phyloP scores from a whole-genome alignment of 257 asterid genomes.

The Scutellaria baicalensis region DNA sequence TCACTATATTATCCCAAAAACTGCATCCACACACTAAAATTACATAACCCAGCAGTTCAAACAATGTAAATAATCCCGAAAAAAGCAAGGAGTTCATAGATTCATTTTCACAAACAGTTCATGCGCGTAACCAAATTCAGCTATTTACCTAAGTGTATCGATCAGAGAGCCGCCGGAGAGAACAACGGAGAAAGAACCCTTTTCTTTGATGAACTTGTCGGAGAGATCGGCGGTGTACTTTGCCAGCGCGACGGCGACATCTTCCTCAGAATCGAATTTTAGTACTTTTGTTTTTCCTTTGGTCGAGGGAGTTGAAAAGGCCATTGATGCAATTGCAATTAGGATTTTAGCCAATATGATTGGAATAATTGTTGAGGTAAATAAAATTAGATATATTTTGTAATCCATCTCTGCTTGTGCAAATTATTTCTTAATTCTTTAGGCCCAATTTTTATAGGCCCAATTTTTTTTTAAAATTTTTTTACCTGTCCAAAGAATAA shows the following conservation, averaged over 20 bases:
- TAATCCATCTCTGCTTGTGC: background rate
- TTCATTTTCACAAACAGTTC: conserved; percentile 4
- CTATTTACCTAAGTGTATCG: conserved; percentile 52
- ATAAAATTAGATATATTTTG: background rate
- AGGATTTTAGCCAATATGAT: background rate
- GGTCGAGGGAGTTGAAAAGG: conserved; percentile 2
- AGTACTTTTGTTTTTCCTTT: conserved; percentile 17
- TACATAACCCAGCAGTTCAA: background rate
- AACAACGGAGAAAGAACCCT: conserved; percentile 72
- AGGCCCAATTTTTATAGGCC: conserved; percentile 11
- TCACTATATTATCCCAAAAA: background rate
- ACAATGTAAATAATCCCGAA: background rate
- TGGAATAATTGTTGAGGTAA: background rate
- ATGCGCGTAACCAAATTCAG: background rate
- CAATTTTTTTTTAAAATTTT: background rate
- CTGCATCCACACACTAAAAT: background rate
- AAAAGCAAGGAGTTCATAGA: background rate
- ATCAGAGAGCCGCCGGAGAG: conserved; percentile 74
- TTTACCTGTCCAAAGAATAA: background rate
- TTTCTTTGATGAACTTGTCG: conserved; percentile 29
- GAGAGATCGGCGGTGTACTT: conserved; percentile 63
- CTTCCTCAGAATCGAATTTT: conserved; percentile 52
- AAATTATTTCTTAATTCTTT: background rate
- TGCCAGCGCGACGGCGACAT: conserved; percentile 64
- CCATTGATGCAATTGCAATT: conserved; percentile 15